Conservation (phyloP, 2,329 filamentous ascomycete species). For the Botrytis elliptica region DNA sequence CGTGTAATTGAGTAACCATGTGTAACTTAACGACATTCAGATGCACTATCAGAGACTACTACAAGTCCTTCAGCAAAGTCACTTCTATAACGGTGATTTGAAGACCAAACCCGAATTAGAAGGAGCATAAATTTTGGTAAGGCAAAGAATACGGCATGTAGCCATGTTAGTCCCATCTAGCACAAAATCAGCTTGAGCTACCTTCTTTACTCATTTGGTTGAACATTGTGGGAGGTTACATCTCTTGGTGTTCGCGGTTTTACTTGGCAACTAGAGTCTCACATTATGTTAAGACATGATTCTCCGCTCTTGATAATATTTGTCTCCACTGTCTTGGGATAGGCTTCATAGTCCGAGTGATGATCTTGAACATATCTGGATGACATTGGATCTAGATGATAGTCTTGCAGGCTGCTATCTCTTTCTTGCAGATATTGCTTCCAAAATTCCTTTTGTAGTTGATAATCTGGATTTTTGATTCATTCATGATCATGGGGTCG, state of each 20-base stretch:
- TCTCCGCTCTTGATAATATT: neutral
- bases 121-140: neutral
- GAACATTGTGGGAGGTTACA: neutral
- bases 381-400: neutral
- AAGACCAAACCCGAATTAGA: neutral
- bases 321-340: neutral
- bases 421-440: neutral
- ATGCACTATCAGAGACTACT: neutral
- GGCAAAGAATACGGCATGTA: neutral
- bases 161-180: neutral
- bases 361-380: neutral
- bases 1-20: neutral
- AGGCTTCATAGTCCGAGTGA: neutral
- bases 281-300: neutral
- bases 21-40: neutral
- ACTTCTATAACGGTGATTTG: neutral
- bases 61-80: neutral
- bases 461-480: neutral
- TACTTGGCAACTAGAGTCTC: neutral
- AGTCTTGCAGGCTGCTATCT: neutral
- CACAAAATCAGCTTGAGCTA: neutral
- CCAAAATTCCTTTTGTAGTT: neutral
- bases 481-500: neutral
- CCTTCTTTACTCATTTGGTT: neutral
- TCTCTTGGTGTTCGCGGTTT: neutral